Evolutionary conservation across 2,329 filamentous ascomycete species (phyloP), one percentile per base, ranked within the genome.

Genomic region (Sporothrix protearum): DNA sequence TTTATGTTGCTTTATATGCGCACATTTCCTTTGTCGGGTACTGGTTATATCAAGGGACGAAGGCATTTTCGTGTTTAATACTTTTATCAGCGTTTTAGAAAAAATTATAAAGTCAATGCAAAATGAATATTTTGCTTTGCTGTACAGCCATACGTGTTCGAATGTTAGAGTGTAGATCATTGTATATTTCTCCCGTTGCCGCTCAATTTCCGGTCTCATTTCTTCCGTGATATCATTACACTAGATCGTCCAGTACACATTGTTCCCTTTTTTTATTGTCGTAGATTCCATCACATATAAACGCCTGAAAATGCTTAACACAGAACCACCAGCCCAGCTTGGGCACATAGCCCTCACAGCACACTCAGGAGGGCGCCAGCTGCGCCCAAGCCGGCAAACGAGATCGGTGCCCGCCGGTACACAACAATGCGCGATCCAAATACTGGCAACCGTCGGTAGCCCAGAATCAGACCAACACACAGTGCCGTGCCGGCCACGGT

Each of bases 341-440:
- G 16, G 8, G 2, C 47, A 14, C 25, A 9, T n/a, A n/a, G n/a
- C 12, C 39, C 19, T 68, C 16, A 69, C 25, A 71, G 5, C 30
- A 76, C 71, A 33, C 79, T 76, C 39, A 87, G 74, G 78, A 87
- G 82, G 0, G 81, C 79, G 0, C 85, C 84, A 19, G 85, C 77
- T 28, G 84, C 82, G 3, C 85, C 85, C 74, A 85, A 84, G 71
- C 80, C 80, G 66, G 80, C 79, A 45, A 86, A 73, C 0, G 78
- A 75, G 14, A 74, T 76, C 51, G 73, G 77, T n/a, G 76, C 71
- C 0, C 80, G 76, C 71, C 78, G 77, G 80, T 85, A 87, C 1
- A 80, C 75, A 68, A 87, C 82, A 14, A 79, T 78, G 25, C 78
- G 77, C n/a, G 80, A 77, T 0, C 85, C 85, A 73, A 85, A 84